Conservation (phyloP, 2,329 filamentous ascomycete species). For the Ceratocystis colombiana region DNA sequence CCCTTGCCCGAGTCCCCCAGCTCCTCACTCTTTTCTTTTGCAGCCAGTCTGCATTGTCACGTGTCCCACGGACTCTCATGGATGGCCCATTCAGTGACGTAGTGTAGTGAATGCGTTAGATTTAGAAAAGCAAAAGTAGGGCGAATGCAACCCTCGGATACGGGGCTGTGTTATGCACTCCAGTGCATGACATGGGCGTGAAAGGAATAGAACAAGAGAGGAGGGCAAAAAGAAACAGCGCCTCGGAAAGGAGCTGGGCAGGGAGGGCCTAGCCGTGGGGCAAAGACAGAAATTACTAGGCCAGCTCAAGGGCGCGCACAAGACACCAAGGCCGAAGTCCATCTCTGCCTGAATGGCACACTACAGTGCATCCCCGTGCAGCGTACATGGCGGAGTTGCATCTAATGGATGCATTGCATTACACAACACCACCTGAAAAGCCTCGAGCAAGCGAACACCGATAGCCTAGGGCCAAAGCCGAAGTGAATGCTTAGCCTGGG, state of each 20-base stretch:
- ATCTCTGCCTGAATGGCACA: background rate
- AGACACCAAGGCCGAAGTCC: background rate
- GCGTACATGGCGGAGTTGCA: background rate
- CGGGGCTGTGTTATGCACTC: background rate
- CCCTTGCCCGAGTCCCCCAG: background rate
- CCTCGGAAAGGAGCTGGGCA: slow-evolving; percentile 1
- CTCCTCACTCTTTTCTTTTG: background rate
- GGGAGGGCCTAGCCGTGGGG: background rate
- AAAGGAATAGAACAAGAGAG: slow-evolving; percentile 11
- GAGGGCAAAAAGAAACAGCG: background rate
- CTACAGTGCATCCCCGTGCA: background rate
- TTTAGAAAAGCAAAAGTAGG: background rate
- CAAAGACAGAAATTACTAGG: too few species aligned
- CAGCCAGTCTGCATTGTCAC: background rate
- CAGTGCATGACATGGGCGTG: background rate
- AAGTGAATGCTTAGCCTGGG: background rate
- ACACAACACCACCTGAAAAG: background rate
- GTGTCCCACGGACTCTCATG: background rate
- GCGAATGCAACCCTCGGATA: slow-evolving; percentile 6
- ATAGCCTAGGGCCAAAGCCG: background rate
- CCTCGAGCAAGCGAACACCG: background rate
- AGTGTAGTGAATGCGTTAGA: background rate
- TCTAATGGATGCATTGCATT: slow-evolving; percentile 12
- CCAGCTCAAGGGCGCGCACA: too few species aligned
- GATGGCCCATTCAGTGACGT: background rate